These are phyloP conservation scores for Scopulariopsis brevicaulis DNA, from an alignment of 2,329 filamentous ascomycete species.

Conservation along the genomic window DNA sequence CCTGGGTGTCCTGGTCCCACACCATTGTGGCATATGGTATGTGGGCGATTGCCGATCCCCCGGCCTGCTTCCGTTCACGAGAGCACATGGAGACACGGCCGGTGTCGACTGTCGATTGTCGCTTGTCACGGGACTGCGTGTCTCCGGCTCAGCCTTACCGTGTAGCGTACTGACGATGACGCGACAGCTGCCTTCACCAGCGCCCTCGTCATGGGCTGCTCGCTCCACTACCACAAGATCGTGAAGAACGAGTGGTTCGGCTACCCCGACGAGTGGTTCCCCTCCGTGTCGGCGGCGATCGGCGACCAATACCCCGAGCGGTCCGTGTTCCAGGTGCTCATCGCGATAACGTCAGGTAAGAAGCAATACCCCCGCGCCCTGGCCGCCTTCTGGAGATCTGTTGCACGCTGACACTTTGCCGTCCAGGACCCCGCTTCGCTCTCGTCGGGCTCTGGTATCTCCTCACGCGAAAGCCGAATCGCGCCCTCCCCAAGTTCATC, in stretches of 20 bases:
- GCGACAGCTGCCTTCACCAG: constrained; percentile 70
- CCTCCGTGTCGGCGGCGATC: constrained; percentile 91
- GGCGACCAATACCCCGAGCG: constrained; percentile 95
- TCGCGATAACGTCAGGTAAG: constrained; percentile 83
- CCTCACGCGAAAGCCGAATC: constrained; percentile 66
- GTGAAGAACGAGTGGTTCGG: constrained; percentile 95
- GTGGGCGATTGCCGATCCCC: constrained; percentile 16
- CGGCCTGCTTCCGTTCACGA: neutral
- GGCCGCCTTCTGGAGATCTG: neutral
- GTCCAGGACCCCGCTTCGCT: constrained; percentile 71
- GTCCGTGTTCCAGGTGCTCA: constrained; percentile 94
- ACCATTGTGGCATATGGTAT: constrained; percentile 72
- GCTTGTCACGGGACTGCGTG: neutral
- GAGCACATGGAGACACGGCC: neutral
- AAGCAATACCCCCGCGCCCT: neutral
- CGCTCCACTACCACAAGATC: constrained; percentile 90
- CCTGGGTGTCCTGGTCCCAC: constrained; percentile 85
- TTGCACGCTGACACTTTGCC: neutral
- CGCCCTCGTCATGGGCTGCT: constrained; percentile 69
- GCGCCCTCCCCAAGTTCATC: constrained; percentile 69
- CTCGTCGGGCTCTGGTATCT: constrained; percentile 90
- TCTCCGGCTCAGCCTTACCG: neutral
- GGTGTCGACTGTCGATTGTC: neutral
- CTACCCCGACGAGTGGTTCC: constrained; percentile 93
- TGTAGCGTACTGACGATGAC: neutral